phyloP scores from a whole-genome alignment of 2,329 filamentous ascomycete species.

The Leptographium lundbergii region DNA sequence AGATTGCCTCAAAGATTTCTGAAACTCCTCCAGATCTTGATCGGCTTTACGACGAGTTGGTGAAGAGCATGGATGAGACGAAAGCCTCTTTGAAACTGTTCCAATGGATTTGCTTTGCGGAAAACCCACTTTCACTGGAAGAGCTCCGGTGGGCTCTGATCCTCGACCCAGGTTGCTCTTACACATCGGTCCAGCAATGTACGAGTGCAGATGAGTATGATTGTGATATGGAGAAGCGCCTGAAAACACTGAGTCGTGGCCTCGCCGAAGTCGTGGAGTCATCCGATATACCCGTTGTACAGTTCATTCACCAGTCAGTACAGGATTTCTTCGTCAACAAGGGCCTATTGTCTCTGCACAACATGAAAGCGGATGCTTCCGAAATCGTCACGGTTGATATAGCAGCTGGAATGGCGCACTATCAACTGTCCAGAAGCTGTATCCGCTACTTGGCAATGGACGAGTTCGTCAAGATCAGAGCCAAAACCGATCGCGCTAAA shows the following conservation, averaged over 20 bases:
- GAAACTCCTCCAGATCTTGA: neutral
- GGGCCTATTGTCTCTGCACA: slow-evolving; percentile 2
- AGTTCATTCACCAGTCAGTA: slow-evolving; percentile 23
- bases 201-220: slow-evolving; percentile 6
- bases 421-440: neutral
- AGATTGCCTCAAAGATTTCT: neutral
- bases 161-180: slow-evolving; percentile 12
- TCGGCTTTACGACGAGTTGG: neutral
- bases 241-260: neutral
- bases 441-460: neutral
- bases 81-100: slow-evolving; percentile 15
- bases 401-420: neutral
- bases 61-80: neutral
- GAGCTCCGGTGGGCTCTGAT: slow-evolving; percentile 21
- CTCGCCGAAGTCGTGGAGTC: neutral
- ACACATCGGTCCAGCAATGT: slow-evolving; percentile 10
- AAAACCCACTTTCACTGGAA: slow-evolving; percentile 12
- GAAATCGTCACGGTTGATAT: neutral
- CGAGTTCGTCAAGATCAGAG: neutral
- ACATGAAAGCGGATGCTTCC: neutral
- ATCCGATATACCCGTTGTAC: slow-evolving; percentile 10
- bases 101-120: slow-evolving; percentile 21
- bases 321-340: slow-evolving; percentile 20
- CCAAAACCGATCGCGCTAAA: accelerated
- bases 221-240: neutral